These are phyloP conservation scores for Globisporangium takayamanum DNA, from an alignment of 352 stramenopile species.

Conservation along the genomic window DNA sequence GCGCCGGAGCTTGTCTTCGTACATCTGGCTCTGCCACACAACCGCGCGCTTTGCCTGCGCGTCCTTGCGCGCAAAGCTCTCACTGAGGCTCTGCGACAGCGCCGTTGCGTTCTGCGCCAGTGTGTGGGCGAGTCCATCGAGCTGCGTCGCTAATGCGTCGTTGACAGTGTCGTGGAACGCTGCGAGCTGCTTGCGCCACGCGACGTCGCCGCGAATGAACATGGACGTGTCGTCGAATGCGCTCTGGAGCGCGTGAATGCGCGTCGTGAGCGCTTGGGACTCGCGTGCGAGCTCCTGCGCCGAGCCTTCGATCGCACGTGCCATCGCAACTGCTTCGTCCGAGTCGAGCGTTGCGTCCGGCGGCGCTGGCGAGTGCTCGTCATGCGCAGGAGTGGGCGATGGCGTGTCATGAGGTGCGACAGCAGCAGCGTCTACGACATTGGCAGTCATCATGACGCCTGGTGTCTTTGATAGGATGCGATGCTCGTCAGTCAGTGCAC, in stretches of 20 bases:
- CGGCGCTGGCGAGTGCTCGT: no score
- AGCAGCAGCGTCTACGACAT: no score
- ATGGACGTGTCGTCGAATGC: slow-evolving; percentile 52
- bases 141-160: slow-evolving; percentile 21
- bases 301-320: slow-evolving; percentile 8
- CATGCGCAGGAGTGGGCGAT: no score
- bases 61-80: slow-evolving; percentile 33
- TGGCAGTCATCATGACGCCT: no score
- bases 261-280: slow-evolving; percentile 18
- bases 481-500: no score
- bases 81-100: slow-evolving; percentile 27
- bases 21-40: slow-evolving; percentile 34
- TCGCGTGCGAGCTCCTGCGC: slow-evolving; percentile 12
- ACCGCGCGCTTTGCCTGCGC: slow-evolving; percentile 26
- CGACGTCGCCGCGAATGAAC: slow-evolving; percentile 53
- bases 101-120: slow-evolving; percentile 28
- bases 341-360: background rate
- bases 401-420: no score
- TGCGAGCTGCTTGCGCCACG: slow-evolving; percentile 49
- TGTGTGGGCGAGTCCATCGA: slow-evolving; percentile 15
- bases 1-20: slow-evolving; percentile 46
- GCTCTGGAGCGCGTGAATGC: slow-evolving; percentile 30
- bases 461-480: no score
- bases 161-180: slow-evolving; percentile 45
- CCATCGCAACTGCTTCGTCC: slow-evolving; percentile 2